Base-by-base conservation (phyloP, 1,139 yeast genomes). In the Zygoascus hellenicus region DNA sequence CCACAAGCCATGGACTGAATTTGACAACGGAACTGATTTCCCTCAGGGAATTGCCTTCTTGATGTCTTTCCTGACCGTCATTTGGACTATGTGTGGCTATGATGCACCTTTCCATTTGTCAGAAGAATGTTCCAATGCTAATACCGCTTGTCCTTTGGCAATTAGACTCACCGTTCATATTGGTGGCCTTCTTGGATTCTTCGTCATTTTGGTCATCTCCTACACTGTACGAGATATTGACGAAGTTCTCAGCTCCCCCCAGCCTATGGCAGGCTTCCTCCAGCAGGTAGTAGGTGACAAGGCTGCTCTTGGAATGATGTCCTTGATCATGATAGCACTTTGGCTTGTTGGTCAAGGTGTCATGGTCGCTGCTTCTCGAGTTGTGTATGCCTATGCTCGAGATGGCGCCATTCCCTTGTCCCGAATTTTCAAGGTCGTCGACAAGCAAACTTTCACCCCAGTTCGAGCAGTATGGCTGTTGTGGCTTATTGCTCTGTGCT, bases 61-160 rank as follows among this genome's bases (percentile, higher is more conserved):
- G 49, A 70, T 78, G 73, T 70, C 79, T 16, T 81, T 80, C 61
- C 64, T 80, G 58, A 82, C 86, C 19, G 81, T 76, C 43, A 77
- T 81, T 57, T 82, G 88, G 88, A 78, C 83, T 30, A 80, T 82
- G 83, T 74, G 82, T 40, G 89, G 88, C 16, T 81, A 79, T 58
- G 89, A 83, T 60, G 76, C 84, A 15, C 84, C 88, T 0, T 81
- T 81, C 69, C 88, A 83, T 59, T 66, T 83, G 47, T 74, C 85
- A 13, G 90, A 83, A 62, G 88, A 81, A 58, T 78, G 83, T 57
- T 67, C 80, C 38, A 80, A 81, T 59, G 84, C 87, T 3, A 68
- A 73, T 11, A 66, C 67, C 26, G 80, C 83, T 3, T 80, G 81
- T 7, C 87, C 88, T 14, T 69, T 74, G 49, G 86, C 86, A 22